A percentile compares a stretch with the other conserved stretches of the same genome.
phyloP scores from a whole-genome alignment of 345 rosid species.

The Pelargonium nanum region DNA sequence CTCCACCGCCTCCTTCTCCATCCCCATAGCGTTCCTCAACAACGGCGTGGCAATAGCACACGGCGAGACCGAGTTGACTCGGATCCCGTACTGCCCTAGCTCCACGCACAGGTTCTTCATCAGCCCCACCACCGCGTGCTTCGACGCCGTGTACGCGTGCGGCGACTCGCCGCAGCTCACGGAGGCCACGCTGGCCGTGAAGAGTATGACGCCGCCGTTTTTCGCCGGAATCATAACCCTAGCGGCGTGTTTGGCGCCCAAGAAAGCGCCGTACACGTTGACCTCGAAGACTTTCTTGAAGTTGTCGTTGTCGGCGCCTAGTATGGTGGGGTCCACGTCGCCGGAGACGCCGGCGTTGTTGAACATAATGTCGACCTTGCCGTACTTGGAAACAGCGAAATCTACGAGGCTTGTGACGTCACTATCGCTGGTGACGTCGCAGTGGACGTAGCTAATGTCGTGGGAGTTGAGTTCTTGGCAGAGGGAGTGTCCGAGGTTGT shows the following conservation, averaged over 20 bases:
- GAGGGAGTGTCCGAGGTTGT: slow-evolving; percentile 27
- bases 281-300: slow-evolving; percentile 30
- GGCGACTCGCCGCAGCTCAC: slow-evolving; percentile 18
- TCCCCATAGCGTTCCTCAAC: slow-evolving; percentile 15
- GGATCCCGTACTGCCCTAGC: slow-evolving; percentile 27
- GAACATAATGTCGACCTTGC: slow-evolving; percentile 37
- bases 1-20: slow-evolving; percentile 15
- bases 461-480: slow-evolving; percentile 16
- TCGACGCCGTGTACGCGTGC: slow-evolving; percentile 28
- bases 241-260: slow-evolving; percentile 43
- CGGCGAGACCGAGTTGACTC: slow-evolving; percentile 32
- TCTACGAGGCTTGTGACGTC: slow-evolving; percentile 26
- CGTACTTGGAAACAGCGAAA: slow-evolving; percentile 20
- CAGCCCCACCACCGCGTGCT: slow-evolving; percentile 39
- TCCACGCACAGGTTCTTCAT: slow-evolving; percentile 37
- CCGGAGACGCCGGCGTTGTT: slow-evolving; percentile 36
- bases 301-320: slow-evolving; percentile 16
- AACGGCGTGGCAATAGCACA: slow-evolving; percentile 26
- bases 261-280: slow-evolving; percentile 27
- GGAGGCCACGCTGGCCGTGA: slow-evolving; percentile 29
- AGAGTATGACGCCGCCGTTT: slow-evolving; percentile 32
- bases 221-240: slow-evolving; percentile 36
- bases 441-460: slow-evolving; percentile 22
- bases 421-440: slow-evolving; percentile 25
- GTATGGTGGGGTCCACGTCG: slow-evolving; percentile 12